Evolutionary conservation across 768 basidiomycete genomes (phyloP), one percentile per base, ranked within the genome.

Genomic region (Gloeostereum incarnatum): DNA sequence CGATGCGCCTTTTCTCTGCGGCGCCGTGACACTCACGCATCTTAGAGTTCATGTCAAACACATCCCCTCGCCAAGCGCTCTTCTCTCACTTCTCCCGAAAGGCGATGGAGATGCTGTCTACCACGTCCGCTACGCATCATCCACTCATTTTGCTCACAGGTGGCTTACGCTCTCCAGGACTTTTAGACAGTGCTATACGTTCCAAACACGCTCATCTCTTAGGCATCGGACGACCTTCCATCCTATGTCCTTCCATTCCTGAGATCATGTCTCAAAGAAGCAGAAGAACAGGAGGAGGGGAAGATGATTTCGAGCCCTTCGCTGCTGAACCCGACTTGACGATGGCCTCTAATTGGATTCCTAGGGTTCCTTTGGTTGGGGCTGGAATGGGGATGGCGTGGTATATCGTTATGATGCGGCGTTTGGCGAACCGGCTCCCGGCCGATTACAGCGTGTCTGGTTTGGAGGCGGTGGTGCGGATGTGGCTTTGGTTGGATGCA

Each of bases 101-200:
- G 42, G 81, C 75, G 1, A 59, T 77, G 43, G 50, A 58, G 31
- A 58, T 62, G 18, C 50, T 87, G 2, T 53, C 60, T n/a, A 45
- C 56, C 3, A 35, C 52, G 8, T 39, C 47, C 6, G 45, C 50
- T 6, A 24, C 42, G 5, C 50, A 55, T 1, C 49, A 56, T 2
- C 86, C 89, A 1, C 62, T 83, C 5, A 65, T 92, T 45, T 61
- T 92, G 20, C 71, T 93, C 19, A 92, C 90, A 0, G 90, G 90
- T 20, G 88, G 87, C 17, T 69, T 94, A 27, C 63, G 69, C 17
- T 75, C 79, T 0, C 71, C 75, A 11, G 57, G 66, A 0, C 66
- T 74, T 21, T 62, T 91, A 26, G 56, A 65, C 8, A 53, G 59
- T 11, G 82, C 73, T 1, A 65, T 89, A 11, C 45, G 51, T 0